These are phyloP conservation scores for Vitis hybrid DNA, from an alignment of 177 flowering plant species.

Conservation along the genomic window DNA sequence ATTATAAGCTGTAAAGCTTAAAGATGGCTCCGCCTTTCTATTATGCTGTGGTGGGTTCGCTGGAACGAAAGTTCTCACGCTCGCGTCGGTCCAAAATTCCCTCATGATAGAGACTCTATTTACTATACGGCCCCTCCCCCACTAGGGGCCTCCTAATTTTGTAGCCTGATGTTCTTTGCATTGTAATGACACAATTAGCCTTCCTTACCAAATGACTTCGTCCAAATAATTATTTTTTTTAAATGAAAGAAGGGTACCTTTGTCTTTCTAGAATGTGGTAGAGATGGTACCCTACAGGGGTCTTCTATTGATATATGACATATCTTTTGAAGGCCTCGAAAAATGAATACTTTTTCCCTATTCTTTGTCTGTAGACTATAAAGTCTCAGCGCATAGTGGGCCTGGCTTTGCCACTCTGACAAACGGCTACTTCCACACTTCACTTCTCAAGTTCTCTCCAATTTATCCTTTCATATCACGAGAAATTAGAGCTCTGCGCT, in stretches of 20 bases:
- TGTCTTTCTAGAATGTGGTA: too few relatives aligned
- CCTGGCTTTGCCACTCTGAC: slow-evolving; percentile 8
- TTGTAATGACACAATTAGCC: too few relatives aligned
- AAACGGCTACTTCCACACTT: slow-evolving; percentile 19
- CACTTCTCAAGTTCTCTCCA: slow-evolving; percentile 13
- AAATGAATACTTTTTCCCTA: background rate
- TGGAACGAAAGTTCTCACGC: background rate
- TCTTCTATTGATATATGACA: too few relatives aligned
- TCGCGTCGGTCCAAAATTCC: background rate
- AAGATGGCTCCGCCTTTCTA: background rate
- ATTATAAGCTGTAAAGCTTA: background rate
- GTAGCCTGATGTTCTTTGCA: too few relatives aligned
- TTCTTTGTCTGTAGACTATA: background rate
- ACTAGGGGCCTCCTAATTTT: too few relatives aligned
- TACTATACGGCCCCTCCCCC: too few relatives aligned
- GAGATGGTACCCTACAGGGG: too few relatives aligned
- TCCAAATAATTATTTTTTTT: too few relatives aligned
- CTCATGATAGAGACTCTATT: background rate
- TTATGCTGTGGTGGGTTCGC: background rate
- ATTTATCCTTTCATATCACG: background rate
- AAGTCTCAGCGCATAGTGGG: slow-evolving; percentile 4
- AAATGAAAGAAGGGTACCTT: too few relatives aligned
- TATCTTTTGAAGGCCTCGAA: background rate
- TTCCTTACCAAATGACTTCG: too few relatives aligned
- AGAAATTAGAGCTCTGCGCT: too few relatives aligned